Evolutionary conservation across 2,329 filamentous ascomycete genomes (phyloP), one percentile per base, ranked within the genome.

Genomic region (Colletotrichum sp.): DNA sequence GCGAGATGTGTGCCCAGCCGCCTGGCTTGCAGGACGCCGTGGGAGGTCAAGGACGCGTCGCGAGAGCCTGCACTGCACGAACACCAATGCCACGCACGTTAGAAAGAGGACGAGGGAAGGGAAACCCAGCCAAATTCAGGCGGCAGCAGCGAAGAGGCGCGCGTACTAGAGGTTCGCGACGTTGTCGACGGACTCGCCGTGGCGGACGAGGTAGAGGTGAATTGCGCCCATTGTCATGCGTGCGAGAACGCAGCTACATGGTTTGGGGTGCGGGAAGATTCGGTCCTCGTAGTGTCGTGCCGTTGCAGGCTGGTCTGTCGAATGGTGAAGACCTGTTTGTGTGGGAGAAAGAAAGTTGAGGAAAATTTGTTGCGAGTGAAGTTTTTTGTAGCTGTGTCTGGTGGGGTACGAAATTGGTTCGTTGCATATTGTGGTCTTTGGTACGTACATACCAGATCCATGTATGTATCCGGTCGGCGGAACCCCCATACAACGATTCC

Each of bases 181-280:
- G 83, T 98, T 98, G 85, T 98, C 95, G 78, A 98, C 94, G 18
- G 95, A 96, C 86, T 98, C 96, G 81, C 93, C 96, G 88, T 98
- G 96, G 72, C 96, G 93, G 81, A 98, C 92, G 80, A 98, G 89
- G 81, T 96, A 92, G 71, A 98, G 84, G 69, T 74, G 69, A 68
- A 78, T 28, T 52, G 64, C 64, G 61, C 77, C 69, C 77, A 78
- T 78, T 12, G 55, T 57, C n/a, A 52, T 52, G 43, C n/a, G n/a
- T 52, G 43, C 43, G 43, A 52, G 48, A 26, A 63, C 21, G 64
- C 64, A 65, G 30, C 73, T 68, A 75, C 73, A 75, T 76, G 68
- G 3, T 9, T 52, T 52, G 43, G 10, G 7, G 59, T 43, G 43
- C 28, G 68, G 16, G 12, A 34, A 32, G 7, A 12, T 55, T 34